These are phyloP conservation scores for Hericium erinaceus DNA, from an alignment of 768 basidiomycete species.

Conservation along the genomic window DNA sequence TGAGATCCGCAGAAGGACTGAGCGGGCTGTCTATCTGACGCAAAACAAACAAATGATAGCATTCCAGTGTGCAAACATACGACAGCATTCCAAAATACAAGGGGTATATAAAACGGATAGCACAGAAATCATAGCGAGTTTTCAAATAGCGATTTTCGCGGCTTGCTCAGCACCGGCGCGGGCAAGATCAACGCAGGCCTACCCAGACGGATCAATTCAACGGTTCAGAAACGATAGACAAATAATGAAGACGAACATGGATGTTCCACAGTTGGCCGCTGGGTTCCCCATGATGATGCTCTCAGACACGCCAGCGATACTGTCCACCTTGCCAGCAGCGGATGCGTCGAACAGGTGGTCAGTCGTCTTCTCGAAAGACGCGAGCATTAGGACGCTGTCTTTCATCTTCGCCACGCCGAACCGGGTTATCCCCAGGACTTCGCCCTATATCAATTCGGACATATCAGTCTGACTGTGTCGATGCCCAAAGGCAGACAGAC, in stretches of 20 bases:
- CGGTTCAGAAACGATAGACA: neutral
- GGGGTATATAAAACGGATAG: neutral
- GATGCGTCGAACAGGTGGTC: constrained; percentile 98
- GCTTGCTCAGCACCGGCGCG: constrained; percentile 27
- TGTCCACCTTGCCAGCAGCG: constrained; percentile 90
- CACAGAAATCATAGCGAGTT: constrained; percentile 21
- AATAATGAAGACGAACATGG: constrained; percentile 50
- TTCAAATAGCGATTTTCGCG: constrained; percentile 30
- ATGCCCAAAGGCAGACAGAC: constrained; percentile 26
- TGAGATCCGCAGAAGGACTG: no score
- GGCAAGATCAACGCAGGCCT: constrained; percentile 32
- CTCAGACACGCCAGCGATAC: constrained; percentile 94
- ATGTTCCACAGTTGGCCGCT: constrained; percentile 89
- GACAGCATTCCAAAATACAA: neutral
- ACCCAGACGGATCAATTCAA: neutral
- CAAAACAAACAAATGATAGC: no score
- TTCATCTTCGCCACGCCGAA: constrained; percentile 99
- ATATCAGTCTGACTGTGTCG: neutral
- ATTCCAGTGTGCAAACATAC: no score
- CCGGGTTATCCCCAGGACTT: constrained; percentile 95
- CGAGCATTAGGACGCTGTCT: constrained; percentile 97
- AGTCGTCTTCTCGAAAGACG: constrained; percentile 98
- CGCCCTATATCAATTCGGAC: constrained; percentile 50
- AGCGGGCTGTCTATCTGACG: no score
- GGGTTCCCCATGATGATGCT: constrained; percentile 99